Evolutionary conservation across 1,284 basidiomycete genomes (phyloP), one percentile per base, ranked within the genome.

Genomic region (Papiliotrema laurentii): DNA sequence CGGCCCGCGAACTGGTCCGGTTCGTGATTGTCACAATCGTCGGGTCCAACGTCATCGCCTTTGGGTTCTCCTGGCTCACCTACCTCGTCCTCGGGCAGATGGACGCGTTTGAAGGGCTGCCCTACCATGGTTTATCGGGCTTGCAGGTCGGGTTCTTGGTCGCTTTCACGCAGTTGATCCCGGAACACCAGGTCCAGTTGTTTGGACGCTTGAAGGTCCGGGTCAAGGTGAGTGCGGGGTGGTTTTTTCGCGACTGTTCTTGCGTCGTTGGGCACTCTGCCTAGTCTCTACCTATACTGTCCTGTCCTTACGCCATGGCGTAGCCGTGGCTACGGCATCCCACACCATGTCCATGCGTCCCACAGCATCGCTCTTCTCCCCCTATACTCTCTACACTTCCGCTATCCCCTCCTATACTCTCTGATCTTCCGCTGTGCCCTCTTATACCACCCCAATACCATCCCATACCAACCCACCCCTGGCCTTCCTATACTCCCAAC

Each of bases 141-240:
- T 77, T 98, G n/a, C 89, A 96, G 65, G 85, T 85, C 42, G 88
- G 83, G 4, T 81, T 94, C 57, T 79, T 98, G 33, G 94, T 98
- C 47, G 94, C 92, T 10, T 96, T 97, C 74, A 97, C 92, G 2
- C 94, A 98, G 70, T 76, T 96, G 49, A 97, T 97, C 59, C 94
- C 96, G 24, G 94, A 98, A 70, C 92, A 98, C 64, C 93, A 97
- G 72, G 84, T 98, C 5, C 94, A 97, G 69, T 66, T 97, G 14
- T 80, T 97, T 57, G 90, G 92, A 33, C 76, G 89, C 28, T 68
- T 96, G 60, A 91, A 85, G 68, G 80, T 87, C 41, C 82, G 89
- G 43, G 92, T 97, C 59, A 97, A 97, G 82, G 91, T 88, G 45
- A 37, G 75, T 64, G 43, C 24, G 30, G 31, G 31, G 19, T 43